Conservation (phyloP, 1,284 basidiomycete species). For the Lentinus polychrous region DNA sequence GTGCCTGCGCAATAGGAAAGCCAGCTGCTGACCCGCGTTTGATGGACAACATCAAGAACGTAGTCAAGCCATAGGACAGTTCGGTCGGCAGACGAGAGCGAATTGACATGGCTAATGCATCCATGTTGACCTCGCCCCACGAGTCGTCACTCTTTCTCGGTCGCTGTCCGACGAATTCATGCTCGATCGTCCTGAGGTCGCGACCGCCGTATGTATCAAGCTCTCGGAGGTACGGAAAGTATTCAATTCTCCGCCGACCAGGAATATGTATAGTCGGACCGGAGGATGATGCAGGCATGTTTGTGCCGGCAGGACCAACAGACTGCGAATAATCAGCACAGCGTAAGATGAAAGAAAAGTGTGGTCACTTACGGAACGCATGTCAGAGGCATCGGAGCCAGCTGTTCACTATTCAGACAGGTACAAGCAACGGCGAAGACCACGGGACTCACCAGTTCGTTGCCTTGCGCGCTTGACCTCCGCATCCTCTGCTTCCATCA, state of each 20-base stretch:
- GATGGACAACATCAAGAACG: slow-evolving; percentile 80
- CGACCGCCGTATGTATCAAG: slow-evolving; percentile 81
- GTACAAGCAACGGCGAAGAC: slow-evolving; percentile 1
- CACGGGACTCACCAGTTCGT: slow-evolving; percentile 50
- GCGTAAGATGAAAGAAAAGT: not conserved
- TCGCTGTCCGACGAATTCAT: slow-evolving; percentile 49
- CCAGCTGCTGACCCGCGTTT: slow-evolving; percentile 58
- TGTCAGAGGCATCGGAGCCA: slow-evolving; percentile 21
- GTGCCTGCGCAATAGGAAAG: slow-evolving; percentile 72
- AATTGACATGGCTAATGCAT: slow-evolving; percentile 84
- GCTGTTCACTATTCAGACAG: slow-evolving; percentile 10
- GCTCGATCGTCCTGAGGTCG: slow-evolving; percentile 68
- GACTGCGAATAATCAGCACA: slow-evolving; percentile 11
- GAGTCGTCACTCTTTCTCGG: slow-evolving; percentile 68
- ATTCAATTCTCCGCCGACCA: slow-evolving; percentile 81
- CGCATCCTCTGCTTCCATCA: slow-evolving; percentile 50
- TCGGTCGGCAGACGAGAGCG: slow-evolving; percentile 82
- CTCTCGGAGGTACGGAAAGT: slow-evolving; percentile 76
- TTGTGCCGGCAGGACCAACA: slow-evolving; percentile 12
- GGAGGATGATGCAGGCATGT: slow-evolving; percentile 6
- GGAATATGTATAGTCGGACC: slow-evolving; percentile 20
- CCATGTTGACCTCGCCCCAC: slow-evolving; percentile 85
- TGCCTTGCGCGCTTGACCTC: slow-evolving; percentile 62
- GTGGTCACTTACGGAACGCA: slow-evolving; percentile 20
- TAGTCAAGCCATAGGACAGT: slow-evolving; percentile 85